A percentile compares a stretch with the other conserved stretches of the same genome.
These are phyloP conservation scores for Trichophyton schoenleinii DNA, from an alignment of 2,329 filamentous ascomycete genomes.

Conservation along the genomic window DNA sequence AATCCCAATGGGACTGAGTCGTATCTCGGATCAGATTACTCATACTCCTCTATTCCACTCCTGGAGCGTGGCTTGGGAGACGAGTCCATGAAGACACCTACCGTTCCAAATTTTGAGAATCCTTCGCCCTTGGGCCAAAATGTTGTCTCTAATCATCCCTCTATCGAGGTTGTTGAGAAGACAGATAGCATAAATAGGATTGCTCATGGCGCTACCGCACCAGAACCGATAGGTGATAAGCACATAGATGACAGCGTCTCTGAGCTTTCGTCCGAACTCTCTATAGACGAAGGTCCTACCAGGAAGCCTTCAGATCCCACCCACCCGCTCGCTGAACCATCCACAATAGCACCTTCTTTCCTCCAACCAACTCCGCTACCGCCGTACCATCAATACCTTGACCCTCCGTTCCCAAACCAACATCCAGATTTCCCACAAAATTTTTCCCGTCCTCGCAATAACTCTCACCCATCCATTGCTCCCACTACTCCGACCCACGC, in stretches of 20 bases:
- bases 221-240: conserved; percentile 19
- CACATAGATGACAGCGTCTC: conserved; percentile 43
- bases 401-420: conserved; percentile 31
- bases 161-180: conserved; percentile 39
- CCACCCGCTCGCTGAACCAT: conserved; percentile 35
- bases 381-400: not conserved
- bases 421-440: conserved; percentile 25
- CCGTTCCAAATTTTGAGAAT: conserved; percentile 6
- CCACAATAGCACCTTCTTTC: not conserved
- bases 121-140: not conserved
- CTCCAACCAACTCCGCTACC: not conserved
- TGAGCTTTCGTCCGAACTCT: conserved; percentile 40
- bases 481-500: not conserved
- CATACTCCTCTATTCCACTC: conserved; percentile 64
- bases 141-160: conserved; percentile 30
- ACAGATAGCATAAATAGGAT: conserved; percentile 41
- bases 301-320: conserved; percentile 9
- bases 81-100: conserved; percentile 39
- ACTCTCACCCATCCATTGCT: not conserved
- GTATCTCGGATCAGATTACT: conserved; percentile 53
- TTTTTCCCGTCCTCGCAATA: conserved; percentile 17
- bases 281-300: conserved; percentile 30
- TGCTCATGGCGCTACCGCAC: conserved; percentile 32
- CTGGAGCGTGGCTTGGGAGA: conserved; percentile 51
- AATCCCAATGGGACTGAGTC: conserved; percentile 16